These are phyloP conservation scores for Blastocladiella emersonii DNA, from an alignment of 371 early-diverging fungal genomes.

Conservation along the genomic window DNA sequence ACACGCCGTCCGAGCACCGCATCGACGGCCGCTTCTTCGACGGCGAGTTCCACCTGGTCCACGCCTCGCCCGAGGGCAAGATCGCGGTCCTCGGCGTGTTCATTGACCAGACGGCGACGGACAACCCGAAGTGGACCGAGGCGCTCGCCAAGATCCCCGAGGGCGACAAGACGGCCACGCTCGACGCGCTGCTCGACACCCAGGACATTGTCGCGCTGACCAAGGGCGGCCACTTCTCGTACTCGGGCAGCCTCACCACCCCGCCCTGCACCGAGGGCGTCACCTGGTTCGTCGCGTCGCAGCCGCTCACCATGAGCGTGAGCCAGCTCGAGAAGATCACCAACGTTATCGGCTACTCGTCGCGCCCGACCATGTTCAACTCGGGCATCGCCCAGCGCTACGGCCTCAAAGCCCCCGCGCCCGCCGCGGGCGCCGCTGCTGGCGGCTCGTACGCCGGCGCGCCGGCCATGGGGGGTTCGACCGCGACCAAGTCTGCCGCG, in stretches of 20 bases:
- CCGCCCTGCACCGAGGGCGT: slow-evolving; percentile 16
- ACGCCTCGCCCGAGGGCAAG: slow-evolving; percentile 6
- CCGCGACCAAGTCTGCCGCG: too few species aligned
- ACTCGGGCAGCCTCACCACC: slow-evolving; percentile 16
- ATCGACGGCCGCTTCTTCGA: slow-evolving; percentile 13
- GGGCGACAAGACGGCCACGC: background rate
- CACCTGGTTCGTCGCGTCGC: background rate
- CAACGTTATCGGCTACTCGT: background rate
- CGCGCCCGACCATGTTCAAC: slow-evolving; percentile 1
- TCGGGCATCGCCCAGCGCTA: too few species aligned
- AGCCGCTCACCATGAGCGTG: background rate
- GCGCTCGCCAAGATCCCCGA: background rate
- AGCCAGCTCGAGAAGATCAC: background rate
- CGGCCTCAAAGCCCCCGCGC: too few species aligned
- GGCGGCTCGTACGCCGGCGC: too few species aligned
- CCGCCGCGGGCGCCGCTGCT: too few species aligned
- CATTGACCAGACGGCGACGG: background rate
- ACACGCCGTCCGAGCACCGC: slow-evolving; percentile 17
- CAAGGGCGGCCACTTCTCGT: background rate
- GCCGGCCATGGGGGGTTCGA: too few species aligned
- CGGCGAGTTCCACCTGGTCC: slow-evolving; percentile 31
- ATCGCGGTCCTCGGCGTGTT: background rate
- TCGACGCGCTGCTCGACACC: background rate
- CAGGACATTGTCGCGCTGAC: background rate
- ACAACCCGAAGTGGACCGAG: background rate